Evolutionary conservation across 106 monocot genomes (phyloP), one percentile per base, ranked within the genome.

Genomic region (Alisma plantagoaquatica): DNA sequence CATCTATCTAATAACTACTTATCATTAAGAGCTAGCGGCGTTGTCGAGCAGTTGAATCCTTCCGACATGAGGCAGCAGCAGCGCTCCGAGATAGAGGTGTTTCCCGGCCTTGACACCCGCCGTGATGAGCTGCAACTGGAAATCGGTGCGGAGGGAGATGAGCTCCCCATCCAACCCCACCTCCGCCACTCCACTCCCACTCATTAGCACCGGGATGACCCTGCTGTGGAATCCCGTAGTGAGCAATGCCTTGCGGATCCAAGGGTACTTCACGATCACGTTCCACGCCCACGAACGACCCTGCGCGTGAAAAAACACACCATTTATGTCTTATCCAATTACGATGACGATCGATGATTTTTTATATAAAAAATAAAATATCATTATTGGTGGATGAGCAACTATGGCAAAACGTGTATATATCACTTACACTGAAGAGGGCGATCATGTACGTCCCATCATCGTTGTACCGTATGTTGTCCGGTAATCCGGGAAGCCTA

Each of bases 371-470:
- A n/a, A n/a, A n/a, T n/a, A n/a, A n/a, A n/a, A n/a, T n/a, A n/a
- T n/a, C n/a, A n/a, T n/a, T n/a, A 31, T 43, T 43, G 19, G 33
- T 10, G 65, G 1, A 10, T 35, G 29, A 29, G 24, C 24, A 17
- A 8, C n/a, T n/a, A n/a, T n/a, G n/a, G n/a, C n/a, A n/a, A n/a
- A n/a, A n/a, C n/a, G n/a, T n/a, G n/a, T n/a, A n/a, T n/a, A n/a
- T n/a, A n/a, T n/a, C 22, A 9, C 3, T 41, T 75, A 93, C 87
- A 60, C 53, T 44, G 5, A 62, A 2, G 10, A 93, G n/a, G 14
- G 25, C 93, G 22, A 93, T 93, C 93, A 82, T 87, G 33, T 79
- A 93, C 28, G 33, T 45, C 16, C 72, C 76, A 7, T 80, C 74
- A 11, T 59, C 62, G n/a, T 77, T 77, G 46, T 87, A 80, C 23